Percentiles rank a stretch among this genome's conserved stretches.
These are phyloP conservation scores for Trichophyton benhamiae DNA, from an alignment of 2,329 filamentous ascomycete genomes.

Conservation along the genomic window DNA sequence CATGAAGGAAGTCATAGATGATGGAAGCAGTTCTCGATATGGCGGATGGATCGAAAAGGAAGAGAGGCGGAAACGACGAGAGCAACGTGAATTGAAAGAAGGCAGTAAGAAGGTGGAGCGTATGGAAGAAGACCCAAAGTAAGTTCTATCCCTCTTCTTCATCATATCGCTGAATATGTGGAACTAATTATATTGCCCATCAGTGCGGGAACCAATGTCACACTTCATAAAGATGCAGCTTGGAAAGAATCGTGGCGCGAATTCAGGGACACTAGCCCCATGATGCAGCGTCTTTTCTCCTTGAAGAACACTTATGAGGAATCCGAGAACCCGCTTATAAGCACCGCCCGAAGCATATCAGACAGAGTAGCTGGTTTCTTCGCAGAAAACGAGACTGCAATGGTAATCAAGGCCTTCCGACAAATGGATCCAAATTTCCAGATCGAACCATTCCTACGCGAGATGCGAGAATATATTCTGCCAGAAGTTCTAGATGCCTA, in stretches of 20 bases:
- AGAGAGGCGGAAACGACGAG: conserved; percentile 69
- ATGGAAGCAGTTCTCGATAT: conserved; percentile 89
- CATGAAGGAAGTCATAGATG: conserved; percentile 91
- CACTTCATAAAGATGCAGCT: conserved; percentile 87
- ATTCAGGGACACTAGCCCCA: conserved; percentile 77
- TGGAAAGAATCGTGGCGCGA: conserved; percentile 99
- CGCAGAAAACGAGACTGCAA: conserved; percentile 93
- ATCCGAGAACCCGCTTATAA: conserved; percentile 91
- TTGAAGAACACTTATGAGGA: conserved; percentile 85
- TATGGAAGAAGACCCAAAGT: conserved; percentile 77
- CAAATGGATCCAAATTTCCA: conserved; percentile 93
- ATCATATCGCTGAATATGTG: conserved; percentile 16
- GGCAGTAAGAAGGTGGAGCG: conserved; percentile 44
- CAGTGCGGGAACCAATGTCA: conserved; percentile 88
- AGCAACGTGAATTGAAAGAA: conserved; percentile 49
- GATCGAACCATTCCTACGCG: conserved; percentile 83
- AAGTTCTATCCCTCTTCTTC: conserved; percentile 28
- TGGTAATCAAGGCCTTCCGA: conserved; percentile 95
- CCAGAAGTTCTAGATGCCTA: conserved; percentile 96
- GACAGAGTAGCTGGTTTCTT: conserved; percentile 92
- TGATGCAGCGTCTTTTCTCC: conserved; percentile 78
- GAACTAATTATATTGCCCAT: conserved; percentile 20
- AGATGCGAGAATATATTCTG: conserved; percentile 94
- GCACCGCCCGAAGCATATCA: conserved; percentile 83
- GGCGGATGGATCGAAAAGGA: conserved; percentile 96